Percentiles rank a stretch among this genome's conserved stretches.
Evolutionary conservation across 2,329 filamentous ascomycete species (phyloP).

Genomic region (Chrysosporium queenslandicum): DNA sequence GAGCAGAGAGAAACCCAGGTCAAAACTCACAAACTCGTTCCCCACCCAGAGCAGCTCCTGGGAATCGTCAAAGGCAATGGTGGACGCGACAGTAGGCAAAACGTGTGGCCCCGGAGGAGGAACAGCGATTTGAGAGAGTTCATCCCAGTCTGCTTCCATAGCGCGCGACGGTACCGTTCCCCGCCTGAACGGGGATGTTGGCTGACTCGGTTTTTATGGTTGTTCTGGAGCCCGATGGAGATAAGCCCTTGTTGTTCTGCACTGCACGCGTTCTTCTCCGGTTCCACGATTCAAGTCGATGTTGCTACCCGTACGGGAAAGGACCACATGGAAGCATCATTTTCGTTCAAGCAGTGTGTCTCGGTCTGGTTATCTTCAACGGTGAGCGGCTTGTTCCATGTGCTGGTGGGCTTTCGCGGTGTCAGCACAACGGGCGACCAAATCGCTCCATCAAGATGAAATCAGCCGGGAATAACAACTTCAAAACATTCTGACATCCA

Average conservation of each 20-base stretch:
- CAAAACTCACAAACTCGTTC: constrained; percentile 69
- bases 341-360: constrained; percentile 10
- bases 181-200: neutral
- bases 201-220: neutral
- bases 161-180: constrained; percentile 7
- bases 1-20: neutral
- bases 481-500: neutral
- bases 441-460: neutral
- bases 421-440: neutral
- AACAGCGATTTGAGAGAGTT: constrained; percentile 74
- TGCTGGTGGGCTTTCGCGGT: neutral
- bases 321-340: constrained; percentile 29
- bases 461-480: neutral
- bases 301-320: constrained; percentile 25
- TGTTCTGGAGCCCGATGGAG: too few species aligned
- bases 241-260: neutral
- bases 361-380: neutral
- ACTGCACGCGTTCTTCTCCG: neutral
- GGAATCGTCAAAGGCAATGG: constrained; percentile 76
- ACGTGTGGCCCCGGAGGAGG: constrained; percentile 64
- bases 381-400: neutral
- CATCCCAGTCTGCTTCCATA: constrained; percentile 42
- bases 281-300: neutral
- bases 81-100: constrained; percentile 60
- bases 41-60: constrained; percentile 91